Evolutionary conservation across 108 stramenopile genomes (phyloP), one percentile per base, ranked within the genome.

Genomic region (Pseudonitzschia pungens): DNA sequence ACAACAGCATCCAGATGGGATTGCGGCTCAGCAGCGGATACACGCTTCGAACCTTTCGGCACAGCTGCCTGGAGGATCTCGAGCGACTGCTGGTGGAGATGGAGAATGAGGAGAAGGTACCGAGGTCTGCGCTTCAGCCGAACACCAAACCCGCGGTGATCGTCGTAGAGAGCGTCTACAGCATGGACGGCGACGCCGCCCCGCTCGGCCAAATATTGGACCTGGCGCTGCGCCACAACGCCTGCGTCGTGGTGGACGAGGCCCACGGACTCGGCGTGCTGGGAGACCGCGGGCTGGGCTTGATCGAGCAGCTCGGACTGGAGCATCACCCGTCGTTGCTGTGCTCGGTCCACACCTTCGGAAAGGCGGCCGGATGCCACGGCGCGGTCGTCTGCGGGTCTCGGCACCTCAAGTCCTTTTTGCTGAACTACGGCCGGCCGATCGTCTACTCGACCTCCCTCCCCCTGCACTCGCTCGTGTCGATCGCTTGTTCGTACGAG

Each of bases 101-200:
- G n/a, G n/a, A n/a, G n/a, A n/a, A n/a, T n/a, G n/a, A n/a, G n/a
- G n/a, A n/a, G n/a, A n/a, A n/a, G n/a, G n/a, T n/a, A n/a, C n/a
- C n/a, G n/a, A n/a, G n/a, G n/a, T n/a, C n/a, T n/a, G n/a, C n/a
- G n/a, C n/a, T n/a, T n/a, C n/a, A n/a, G n/a, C n/a, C n/a, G n/a
- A n/a, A n/a, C n/a, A n/a, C n/a, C n/a, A 50, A 50, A 69, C 71
- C 57, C 5, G 67, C 83, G 50, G 59, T 99, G 48, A 82, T 99
- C 42, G 91, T 92, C 6, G 91, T 98, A 9, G 98, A 99, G 81
- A 93, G 92, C 73, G 90, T 98, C 21, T 99, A 99, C 77, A 95
- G 94, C 65, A 99, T 99, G 98, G 97, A 98, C 83, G 98, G 98
- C 22, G 96, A 97, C 70, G 63, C 89, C 36, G 97, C 97, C 42